Base-by-base conservation (phyloP, 108 stramenopile genomes). In the Aurantiochytrium sp. region DNA sequence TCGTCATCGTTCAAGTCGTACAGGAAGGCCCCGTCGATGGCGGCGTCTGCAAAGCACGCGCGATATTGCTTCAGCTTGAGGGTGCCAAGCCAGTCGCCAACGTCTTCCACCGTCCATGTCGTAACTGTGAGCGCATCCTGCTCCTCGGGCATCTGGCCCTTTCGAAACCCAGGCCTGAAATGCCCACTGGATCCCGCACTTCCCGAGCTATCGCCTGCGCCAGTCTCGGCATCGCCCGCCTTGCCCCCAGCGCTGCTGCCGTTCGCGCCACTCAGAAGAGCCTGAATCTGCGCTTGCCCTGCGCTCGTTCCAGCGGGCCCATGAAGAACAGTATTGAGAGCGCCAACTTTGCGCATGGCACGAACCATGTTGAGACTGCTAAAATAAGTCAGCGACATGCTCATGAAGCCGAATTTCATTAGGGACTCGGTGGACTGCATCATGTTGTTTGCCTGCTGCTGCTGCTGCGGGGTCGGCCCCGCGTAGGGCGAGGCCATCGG, bases 321-420 rank as follows among this genome's bases (percentile, higher is more conserved):
- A 23, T 90, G 91, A 90, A 95, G 93, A 51, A 94, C 93, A 42
- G 95, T 95, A 88, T 95, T 94, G 43, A 89, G 92, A 2, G 94
- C 93, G 12, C 93, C 93, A 25, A 96, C 96, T 58, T 90, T 92
- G 73, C 96, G 93, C 96, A 97, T 95, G n/a, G 96, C 96, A 25
- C 94, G 90, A 90, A 97, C 95, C 96, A 97, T 97, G 91, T 97
- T 97, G 49, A 97, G 91, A 21, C 94, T 93, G 87, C 93, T 94
- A 60, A 97, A 97, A 91, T 97, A 97, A 18, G 96, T 96, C 91
- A 97, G 92, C 43, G 92, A 94, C 96, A 97, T 97, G 88, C 93
- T 93, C 95, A 96, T 96, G 91, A 97, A 97, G 4, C 96, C 96
- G 87, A 97, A 97, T 91, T 97, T 96, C 96, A 97, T 96, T 88